Evolutionary conservation across 2,329 filamentous ascomycete genomes (phyloP).

Genomic region (Kalaharituber pfeilii): DNA sequence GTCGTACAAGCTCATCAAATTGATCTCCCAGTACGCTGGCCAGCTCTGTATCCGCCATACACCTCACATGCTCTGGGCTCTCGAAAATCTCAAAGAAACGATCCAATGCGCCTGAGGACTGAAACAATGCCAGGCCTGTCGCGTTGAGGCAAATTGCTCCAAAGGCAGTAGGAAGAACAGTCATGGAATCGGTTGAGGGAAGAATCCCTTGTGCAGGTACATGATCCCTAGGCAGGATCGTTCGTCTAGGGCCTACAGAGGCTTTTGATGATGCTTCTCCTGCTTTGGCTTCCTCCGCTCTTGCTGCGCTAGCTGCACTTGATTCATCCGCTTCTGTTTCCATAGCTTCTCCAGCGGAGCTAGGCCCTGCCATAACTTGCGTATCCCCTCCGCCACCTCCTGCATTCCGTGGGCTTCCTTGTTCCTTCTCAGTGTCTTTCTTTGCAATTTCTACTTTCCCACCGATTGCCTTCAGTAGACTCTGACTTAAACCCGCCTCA

Average conservation of each 20-base stretch:
- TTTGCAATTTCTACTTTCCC: slow-evolving; percentile 29
- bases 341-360: slow-evolving; percentile 22
- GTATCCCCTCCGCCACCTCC: slow-evolving; percentile 19
- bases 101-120: slow-evolving; percentile 62
- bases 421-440: slow-evolving; percentile 14
- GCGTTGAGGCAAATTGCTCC: slow-evolving; percentile 89
- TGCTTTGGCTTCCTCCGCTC: slow-evolving; percentile 9
- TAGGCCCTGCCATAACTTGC: slow-evolving; percentile 23
- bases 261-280: slow-evolving; percentile 8
- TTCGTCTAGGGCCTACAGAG: not conserved
- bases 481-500: slow-evolving; percentile 78
- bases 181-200: slow-evolving; percentile 75
- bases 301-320: slow-evolving; percentile 9
- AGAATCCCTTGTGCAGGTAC: slow-evolving; percentile 53
- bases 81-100: slow-evolving; percentile 95
- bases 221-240: slow-evolving; percentile 7
- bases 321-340: slow-evolving; percentile 9
- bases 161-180: slow-evolving; percentile 68
- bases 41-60: slow-evolving; percentile 57
- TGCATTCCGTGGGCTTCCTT: not conserved
- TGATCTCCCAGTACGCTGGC: slow-evolving; percentile 58
- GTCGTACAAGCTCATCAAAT: slow-evolving; percentile 86
- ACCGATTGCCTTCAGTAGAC: slow-evolving; percentile 67
- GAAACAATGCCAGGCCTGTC: slow-evolving; percentile 70
- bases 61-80: slow-evolving; percentile 71